phyloP scores from a whole-genome alignment of 345 rosid species.

The Pistacia atlantica region DNA sequence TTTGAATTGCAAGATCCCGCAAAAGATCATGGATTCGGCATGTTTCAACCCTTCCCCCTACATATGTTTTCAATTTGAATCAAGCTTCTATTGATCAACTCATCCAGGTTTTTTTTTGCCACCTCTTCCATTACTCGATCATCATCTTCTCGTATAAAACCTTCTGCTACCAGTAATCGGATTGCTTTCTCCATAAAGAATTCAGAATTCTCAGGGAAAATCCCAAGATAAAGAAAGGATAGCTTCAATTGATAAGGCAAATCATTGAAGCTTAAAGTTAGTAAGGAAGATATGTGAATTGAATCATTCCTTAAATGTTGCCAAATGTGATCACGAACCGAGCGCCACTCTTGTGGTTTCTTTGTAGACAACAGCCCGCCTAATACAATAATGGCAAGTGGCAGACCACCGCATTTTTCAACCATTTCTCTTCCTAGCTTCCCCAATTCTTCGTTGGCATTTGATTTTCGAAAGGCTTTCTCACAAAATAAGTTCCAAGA shows the following conservation, averaged over 20 bases:
- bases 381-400: not conserved
- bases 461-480: not conserved
- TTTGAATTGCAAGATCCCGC: not conserved
- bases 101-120: no score
- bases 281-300: not conserved
- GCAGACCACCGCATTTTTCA: not conserved
- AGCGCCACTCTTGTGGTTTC: not conserved
- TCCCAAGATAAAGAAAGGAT: not conserved
- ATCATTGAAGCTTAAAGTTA: slow-evolving; percentile 9
- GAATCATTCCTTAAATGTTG: not conserved
- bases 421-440: slow-evolving; percentile 3
- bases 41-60: not conserved
- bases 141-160: no score
- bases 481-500: slow-evolving; percentile 19
- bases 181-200: not conserved
- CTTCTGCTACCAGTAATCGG: not conserved
- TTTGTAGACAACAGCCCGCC: slow-evolving; percentile 4
- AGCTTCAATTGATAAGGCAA: slow-evolving; percentile 9
- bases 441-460: not conserved
- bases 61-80: not conserved
- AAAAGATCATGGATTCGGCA: slow-evolving; percentile 5
- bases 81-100: not conserved
- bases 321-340: slow-evolving; percentile 4
- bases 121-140: no score
- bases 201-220: not conserved